Conservation (phyloP, 768 basidiomycete genomes). For the Amanita rubescens region DNA sequence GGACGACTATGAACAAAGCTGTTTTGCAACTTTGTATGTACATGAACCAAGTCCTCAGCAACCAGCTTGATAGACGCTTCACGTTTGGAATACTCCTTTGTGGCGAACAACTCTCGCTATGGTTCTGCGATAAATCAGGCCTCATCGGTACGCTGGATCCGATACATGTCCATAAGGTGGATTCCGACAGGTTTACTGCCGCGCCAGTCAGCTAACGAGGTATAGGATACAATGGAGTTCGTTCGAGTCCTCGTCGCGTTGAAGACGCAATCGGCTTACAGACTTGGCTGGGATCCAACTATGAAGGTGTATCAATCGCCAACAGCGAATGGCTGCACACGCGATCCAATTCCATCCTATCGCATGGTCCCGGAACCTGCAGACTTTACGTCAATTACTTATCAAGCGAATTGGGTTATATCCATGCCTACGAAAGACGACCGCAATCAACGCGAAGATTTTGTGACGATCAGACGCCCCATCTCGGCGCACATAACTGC, state of each 20-base stretch:
- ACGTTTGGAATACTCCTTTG: constrained; percentile 5
- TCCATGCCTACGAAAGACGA: not conserved
- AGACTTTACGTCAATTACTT: too few species aligned
- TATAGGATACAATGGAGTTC: not conserved
- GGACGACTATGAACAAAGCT: not conserved
- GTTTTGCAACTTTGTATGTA: not conserved
- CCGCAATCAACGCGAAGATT: not conserved
- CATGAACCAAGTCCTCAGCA: constrained; percentile 8
- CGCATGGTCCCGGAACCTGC: not conserved
- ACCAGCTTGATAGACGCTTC: constrained; percentile 10
- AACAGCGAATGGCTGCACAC: not conserved
- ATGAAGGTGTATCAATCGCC: constrained; percentile 5
- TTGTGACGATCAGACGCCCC: not conserved
- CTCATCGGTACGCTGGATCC: constrained; percentile 3
- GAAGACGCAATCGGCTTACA: not conserved
- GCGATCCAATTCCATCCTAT: not conserved
- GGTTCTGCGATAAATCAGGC: constrained; percentile 8
- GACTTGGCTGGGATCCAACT: constrained; percentile 9
- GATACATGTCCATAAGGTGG: constrained; percentile 7
- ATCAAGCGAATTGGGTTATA: too few species aligned
- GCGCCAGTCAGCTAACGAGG: not conserved
- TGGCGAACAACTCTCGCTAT: constrained; percentile 2
- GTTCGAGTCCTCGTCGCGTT: constrained; percentile 5
- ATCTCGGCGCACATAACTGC: not conserved
- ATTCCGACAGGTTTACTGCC: not conserved